Evolutionary conservation across 352 stramenopile species (phyloP).

Genomic region (Pythium sukuiense): DNA sequence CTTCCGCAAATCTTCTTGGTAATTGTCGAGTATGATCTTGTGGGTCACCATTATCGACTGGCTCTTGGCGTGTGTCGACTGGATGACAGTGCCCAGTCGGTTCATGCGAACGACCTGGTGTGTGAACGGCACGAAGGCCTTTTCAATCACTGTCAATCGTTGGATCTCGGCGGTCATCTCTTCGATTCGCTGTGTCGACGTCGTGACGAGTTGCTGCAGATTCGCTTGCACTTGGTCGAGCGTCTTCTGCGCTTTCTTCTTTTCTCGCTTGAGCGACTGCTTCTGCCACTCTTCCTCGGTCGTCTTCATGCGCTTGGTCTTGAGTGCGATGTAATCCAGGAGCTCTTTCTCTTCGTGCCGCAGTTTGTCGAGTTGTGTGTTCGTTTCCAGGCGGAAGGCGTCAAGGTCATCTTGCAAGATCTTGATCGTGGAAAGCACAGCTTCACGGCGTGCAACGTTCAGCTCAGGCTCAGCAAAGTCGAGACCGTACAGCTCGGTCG

Average conservation of each 20-base stretch:
- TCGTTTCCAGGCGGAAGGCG: conserved; percentile 59
- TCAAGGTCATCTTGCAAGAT: conserved; percentile 59
- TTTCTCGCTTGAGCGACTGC: conserved; percentile 77
- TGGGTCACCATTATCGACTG: conserved; percentile 45
- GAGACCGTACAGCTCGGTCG: conserved; percentile 46
- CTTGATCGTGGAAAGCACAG: conserved; percentile 45
- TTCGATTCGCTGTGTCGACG: conserved; percentile 53
- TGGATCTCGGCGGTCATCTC: conserved; percentile 69
- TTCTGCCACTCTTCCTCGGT: conserved; percentile 83
- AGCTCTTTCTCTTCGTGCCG: conserved; percentile 67
- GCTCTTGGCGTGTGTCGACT: conserved; percentile 40
- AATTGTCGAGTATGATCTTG: conserved; percentile 45
- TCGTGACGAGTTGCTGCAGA: conserved; percentile 37
- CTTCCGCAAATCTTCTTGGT: conserved; percentile 58
- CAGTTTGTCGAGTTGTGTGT: conserved; percentile 56
- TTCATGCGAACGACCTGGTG: conserved; percentile 63
- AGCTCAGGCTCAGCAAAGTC: conserved; percentile 66
- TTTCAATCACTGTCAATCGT: conserved; percentile 59
- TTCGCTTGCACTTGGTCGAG: conserved; percentile 56
- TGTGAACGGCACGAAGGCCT: conserved; percentile 74
- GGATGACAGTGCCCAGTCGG: conserved; percentile 41
- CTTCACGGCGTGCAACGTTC: conserved; percentile 64
- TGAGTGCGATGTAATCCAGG: conserved; percentile 73
- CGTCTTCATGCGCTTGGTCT: conserved; percentile 72
- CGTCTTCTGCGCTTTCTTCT: conserved; percentile 76